These are phyloP conservation scores for Barbatosphaeria neglecta DNA, from an alignment of 495 filamentous ascomycete species.

Conservation along the genomic window DNA sequence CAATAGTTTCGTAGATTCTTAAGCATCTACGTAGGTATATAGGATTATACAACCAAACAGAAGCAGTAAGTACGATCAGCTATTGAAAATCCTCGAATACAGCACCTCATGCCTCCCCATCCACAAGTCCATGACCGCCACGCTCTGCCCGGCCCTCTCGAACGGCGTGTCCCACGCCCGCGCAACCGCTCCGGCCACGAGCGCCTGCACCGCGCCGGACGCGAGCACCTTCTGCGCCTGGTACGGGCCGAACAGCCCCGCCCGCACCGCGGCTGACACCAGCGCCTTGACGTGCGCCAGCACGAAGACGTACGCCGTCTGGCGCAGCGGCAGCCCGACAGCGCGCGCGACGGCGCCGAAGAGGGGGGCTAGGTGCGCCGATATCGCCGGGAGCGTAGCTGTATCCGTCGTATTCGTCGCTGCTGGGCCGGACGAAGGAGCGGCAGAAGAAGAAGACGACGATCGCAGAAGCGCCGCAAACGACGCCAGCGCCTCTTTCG, in stretches of 20 bases:
- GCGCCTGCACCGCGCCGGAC: constrained; percentile 44
- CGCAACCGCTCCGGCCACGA: constrained; percentile 50
- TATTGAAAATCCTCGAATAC: constrained; percentile 94
- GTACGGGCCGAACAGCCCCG: constrained; percentile 85
- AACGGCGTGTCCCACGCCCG: constrained; percentile 44
- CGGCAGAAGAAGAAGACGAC: constrained; percentile 1
- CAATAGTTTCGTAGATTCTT: not conserved
- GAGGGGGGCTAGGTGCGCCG: constrained; percentile 66
- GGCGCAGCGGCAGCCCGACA: constrained; percentile 47
- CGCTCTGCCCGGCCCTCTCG: constrained; percentile 75
- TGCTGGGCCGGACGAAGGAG: not conserved
- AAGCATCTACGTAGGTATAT: too few relatives aligned
- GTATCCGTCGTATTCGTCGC: too few relatives aligned
- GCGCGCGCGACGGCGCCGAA: constrained; percentile 63
- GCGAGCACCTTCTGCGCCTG: constrained; percentile 75
- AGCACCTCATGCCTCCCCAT: constrained; percentile 87
- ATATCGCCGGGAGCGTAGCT: constrained; percentile 21
- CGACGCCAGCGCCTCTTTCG: constrained; percentile 10
- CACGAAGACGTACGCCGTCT: constrained; percentile 74
- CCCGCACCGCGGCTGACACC: constrained; percentile 77
- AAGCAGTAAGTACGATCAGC: constrained; percentile 12
- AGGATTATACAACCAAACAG: too few relatives aligned
- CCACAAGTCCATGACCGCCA: constrained; percentile 87
- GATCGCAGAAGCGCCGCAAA: constrained; percentile 24
- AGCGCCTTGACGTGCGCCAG: constrained; percentile 81